Conservation (phyloP, 768 basidiomycete species). For the Chalciporus pseudorubinellus region DNA sequence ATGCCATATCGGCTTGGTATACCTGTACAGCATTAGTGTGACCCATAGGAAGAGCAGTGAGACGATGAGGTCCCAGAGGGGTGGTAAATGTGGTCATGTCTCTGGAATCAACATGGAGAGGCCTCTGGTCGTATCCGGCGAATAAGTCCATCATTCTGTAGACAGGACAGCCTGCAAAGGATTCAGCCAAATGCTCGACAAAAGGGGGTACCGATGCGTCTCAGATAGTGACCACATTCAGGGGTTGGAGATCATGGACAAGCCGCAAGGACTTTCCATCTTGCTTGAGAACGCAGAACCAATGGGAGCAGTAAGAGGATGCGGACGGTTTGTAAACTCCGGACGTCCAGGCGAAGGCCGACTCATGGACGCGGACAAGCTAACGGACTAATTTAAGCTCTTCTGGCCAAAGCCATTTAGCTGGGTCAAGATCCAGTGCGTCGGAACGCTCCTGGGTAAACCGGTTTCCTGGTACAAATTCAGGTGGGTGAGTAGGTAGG, state of each 20-base stretch:
- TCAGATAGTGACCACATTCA: background rate
- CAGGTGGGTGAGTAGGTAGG: too few species aligned
- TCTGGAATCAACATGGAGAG: background rate
- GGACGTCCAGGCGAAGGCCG: too few species aligned
- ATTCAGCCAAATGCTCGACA: background rate
- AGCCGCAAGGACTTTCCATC: background rate
- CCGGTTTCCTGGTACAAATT: too few species aligned
- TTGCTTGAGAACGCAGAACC: conserved; percentile 3
- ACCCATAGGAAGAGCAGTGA: background rate
- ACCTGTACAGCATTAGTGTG: background rate
- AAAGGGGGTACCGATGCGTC: background rate
- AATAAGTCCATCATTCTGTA: conserved; percentile 3
- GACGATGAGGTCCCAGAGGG: too few species aligned
- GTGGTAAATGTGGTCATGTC: background rate
- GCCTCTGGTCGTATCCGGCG: background rate
- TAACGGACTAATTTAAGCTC: too few species aligned
- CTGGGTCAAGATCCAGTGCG: too few species aligned
- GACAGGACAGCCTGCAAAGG: background rate
- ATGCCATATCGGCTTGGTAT: background rate
- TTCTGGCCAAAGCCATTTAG: too few species aligned
- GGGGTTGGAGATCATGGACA: background rate
- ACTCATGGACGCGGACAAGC: too few species aligned
- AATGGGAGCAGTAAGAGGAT: background rate
- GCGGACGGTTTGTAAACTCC: conserved; percentile 38
- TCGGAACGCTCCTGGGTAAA: too few species aligned